Percentiles rank a stretch among this genome's conserved stretches.
These are phyloP conservation scores for Ophiostoma triangulosporum DNA, from an alignment of 2,329 filamentous ascomycete genomes.

Conservation along the genomic window DNA sequence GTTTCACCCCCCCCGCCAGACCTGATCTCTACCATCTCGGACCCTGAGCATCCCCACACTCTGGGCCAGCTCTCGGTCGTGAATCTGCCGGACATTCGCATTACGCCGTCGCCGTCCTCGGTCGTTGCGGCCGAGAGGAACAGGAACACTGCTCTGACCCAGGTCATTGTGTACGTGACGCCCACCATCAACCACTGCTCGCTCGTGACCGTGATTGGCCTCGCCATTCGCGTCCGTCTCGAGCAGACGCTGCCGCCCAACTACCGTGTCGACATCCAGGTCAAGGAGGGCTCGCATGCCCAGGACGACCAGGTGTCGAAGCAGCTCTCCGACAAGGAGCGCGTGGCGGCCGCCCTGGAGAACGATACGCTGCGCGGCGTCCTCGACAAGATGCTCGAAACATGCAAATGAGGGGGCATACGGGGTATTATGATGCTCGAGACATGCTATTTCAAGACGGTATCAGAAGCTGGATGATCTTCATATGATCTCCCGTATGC, in stretches of 20 bases:
- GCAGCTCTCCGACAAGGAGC: conserved; percentile 90
- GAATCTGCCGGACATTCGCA: conserved; percentile 84
- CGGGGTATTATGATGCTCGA: too few relatives aligned
- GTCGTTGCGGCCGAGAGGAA: neutral
- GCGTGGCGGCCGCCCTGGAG: conserved; percentile 86
- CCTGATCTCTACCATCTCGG: conserved; percentile 85
- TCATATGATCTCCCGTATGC: neutral
- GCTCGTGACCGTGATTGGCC: conserved; percentile 86
- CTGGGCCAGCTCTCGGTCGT: conserved; percentile 89
- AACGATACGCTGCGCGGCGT: conserved; percentile 83
- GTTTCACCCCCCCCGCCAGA: conserved; percentile 38
- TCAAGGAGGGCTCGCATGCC: conserved; percentile 91
- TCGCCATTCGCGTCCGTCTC: conserved; percentile 81
- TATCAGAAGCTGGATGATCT: neutral
- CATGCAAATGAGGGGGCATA: conserved; percentile 43
- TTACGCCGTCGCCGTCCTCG: conserved; percentile 48
- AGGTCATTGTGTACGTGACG: conserved; percentile 77
- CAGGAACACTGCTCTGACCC: conserved; percentile 45
- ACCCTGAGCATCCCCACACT: conserved; percentile 91
- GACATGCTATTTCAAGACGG: too few relatives aligned
- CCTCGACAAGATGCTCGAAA: conserved; percentile 85
- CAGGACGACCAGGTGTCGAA: conserved; percentile 95
- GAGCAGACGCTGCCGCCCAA: conserved; percentile 84
- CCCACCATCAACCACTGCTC: conserved; percentile 96
- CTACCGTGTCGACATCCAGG: conserved; percentile 82